A percentile compares a stretch with the other conserved stretches of the same genome.
These are phyloP conservation scores for Periglandula ipomoeae DNA, from an alignment of 2,329 filamentous ascomycete genomes.

Conservation along the genomic window DNA sequence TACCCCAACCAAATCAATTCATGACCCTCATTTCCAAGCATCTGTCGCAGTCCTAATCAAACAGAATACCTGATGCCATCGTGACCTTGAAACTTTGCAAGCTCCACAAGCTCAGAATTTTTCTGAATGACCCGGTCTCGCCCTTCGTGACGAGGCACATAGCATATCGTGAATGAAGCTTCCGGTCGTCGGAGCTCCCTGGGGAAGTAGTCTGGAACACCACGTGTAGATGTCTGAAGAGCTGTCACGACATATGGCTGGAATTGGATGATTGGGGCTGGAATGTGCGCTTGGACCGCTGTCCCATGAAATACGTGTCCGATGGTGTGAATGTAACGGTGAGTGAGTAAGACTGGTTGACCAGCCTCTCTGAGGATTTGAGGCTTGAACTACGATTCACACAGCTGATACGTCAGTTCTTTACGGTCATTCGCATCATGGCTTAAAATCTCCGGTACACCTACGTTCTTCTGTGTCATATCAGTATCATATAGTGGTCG, in stretches of 20 bases:
- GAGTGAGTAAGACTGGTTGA: not conserved
- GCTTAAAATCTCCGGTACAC: too few species aligned
- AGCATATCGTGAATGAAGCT: too few species aligned
- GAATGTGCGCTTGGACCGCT: not conserved
- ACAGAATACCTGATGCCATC: not conserved
- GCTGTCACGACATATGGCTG: not conserved
- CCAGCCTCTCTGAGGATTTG: not conserved
- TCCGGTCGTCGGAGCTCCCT: too few species aligned
- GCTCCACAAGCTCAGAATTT: too few species aligned
- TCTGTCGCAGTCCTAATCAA: not conserved
- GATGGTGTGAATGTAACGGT: too few species aligned
- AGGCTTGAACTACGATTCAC: too few species aligned
- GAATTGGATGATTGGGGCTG: not conserved
- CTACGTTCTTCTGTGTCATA: too few species aligned
- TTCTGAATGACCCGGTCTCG: not conserved
- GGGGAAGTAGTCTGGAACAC: not conserved
- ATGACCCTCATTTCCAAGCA: not conserved
- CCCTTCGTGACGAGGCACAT: too few species aligned
- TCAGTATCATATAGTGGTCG: too few species aligned
- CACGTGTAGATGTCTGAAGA: not conserved
- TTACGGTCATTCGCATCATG: too few species aligned
- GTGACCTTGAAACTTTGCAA: not conserved
- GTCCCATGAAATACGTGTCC: too few species aligned
- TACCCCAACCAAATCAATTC: not conserved
- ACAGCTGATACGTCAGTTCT: too few species aligned